Percentiles rank a stretch among this genome's conserved stretches.
Conservation (phyloP, 495 filamentous ascomycete species). For the Bathelium albidoporum region DNA sequence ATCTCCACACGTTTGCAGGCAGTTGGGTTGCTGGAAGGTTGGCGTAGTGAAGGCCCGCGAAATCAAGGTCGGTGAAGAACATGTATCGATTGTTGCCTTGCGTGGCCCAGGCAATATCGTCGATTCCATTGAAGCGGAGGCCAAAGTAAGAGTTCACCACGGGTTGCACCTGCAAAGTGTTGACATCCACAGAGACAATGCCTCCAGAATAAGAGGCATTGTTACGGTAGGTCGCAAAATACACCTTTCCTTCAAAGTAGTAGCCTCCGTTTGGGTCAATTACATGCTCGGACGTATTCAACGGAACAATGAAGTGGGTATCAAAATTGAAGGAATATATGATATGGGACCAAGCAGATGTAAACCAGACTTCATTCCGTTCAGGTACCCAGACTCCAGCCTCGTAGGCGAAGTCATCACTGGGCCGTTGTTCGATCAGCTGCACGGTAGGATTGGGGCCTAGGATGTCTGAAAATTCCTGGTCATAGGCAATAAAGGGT, state of each 20-base stretch:
- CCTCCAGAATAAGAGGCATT: slow-evolving; percentile 2
- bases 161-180: slow-evolving; percentile 3
- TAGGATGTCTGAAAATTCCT: slow-evolving; percentile 5
- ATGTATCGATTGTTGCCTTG: slow-evolving; percentile 1
- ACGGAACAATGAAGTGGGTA: not conserved
- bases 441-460: not conserved
- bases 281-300: not conserved
- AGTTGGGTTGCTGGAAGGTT: slow-evolving; percentile 1
- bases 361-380: slow-evolving; percentile 6
- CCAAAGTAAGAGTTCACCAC: slow-evolving; percentile 8
- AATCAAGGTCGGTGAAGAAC: slow-evolving; percentile 8
- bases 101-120: slow-evolving; percentile 7
- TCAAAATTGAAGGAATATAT: not conserved
- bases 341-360: not conserved
- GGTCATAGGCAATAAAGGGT: slow-evolving; percentile 3
- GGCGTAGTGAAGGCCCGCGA: not conserved
- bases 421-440: slow-evolving; percentile 1
- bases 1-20: slow-evolving; percentile 4
- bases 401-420: slow-evolving; percentile 9
- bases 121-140: slow-evolving; percentile 5
- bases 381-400: slow-evolving; percentile 6
- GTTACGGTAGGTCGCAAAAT: not conserved
- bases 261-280: slow-evolving; percentile 3
- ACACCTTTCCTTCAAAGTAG: slow-evolving; percentile 8
- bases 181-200: not conserved